phyloP scores from a whole-genome alignment of 2,329 filamentous ascomycete genomes.

The Penicillium sclerotigenum region DNA sequence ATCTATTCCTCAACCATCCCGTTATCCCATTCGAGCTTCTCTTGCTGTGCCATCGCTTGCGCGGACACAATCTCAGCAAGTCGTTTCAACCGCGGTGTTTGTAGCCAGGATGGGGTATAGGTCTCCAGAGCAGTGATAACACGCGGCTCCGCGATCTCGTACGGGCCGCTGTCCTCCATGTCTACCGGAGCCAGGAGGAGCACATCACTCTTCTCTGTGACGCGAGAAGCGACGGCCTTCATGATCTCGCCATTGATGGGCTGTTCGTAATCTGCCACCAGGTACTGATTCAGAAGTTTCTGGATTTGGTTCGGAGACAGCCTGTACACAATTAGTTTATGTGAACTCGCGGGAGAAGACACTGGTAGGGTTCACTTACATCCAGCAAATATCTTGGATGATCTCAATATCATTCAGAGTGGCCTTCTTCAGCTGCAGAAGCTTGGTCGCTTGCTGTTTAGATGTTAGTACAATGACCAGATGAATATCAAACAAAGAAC shows the following conservation, averaged over 20 bases:
- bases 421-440: slow-evolving; percentile 97
- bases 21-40: slow-evolving; percentile 63
- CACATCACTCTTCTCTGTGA: slow-evolving; percentile 98
- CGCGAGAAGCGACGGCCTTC: slow-evolving; percentile 95
- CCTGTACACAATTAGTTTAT: slow-evolving; percentile 48
- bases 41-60: slow-evolving; percentile 92
- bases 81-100: slow-evolving; percentile 91
- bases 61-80: slow-evolving; percentile 97
- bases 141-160: slow-evolving; percentile 95
- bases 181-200: slow-evolving; percentile 90
- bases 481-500: background rate
- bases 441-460: slow-evolving; percentile 86
- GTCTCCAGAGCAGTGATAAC: slow-evolving; percentile 96
- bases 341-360: background rate
- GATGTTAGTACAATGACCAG: slow-evolving; percentile 12
- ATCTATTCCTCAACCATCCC: slow-evolving; percentile 25
- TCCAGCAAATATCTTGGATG: slow-evolving; percentile 99
- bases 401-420: slow-evolving; percentile 99
- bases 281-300: slow-evolving; percentile 96
- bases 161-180: slow-evolving; percentile 98
- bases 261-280: slow-evolving; percentile 98
- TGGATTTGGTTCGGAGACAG: slow-evolving; percentile 98
- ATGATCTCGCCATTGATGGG: slow-evolving; percentile 99
- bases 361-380: slow-evolving; percentile 62
- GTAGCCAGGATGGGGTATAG: slow-evolving; percentile 96